Evolutionary conservation across 2,329 filamentous ascomycete genomes (phyloP), one percentile per base, ranked within the genome.

Genomic region (Colletotrichum sp.): DNA sequence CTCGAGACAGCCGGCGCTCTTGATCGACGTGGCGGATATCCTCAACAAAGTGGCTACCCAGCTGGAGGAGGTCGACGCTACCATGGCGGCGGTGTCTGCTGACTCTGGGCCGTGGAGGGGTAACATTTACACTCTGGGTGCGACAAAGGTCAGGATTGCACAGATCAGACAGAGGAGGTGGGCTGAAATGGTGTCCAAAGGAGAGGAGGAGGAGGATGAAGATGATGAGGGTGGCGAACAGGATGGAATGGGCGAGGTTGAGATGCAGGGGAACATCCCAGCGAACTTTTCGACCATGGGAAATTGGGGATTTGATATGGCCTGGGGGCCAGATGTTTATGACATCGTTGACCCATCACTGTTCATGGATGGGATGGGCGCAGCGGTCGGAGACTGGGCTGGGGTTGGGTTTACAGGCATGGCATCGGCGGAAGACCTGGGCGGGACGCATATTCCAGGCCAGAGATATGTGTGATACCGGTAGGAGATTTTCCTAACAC

Each of bases 111-210:
- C 79, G 0, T 83, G 83, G 69, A 85, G 88, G 13, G 86, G 86
- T 67, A 88, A 88, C 62, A 78, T 89, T 0, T 90, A 88, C 88
- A 87, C 87, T 8, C 81, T 89, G 76, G 87, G 86, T 0, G 86
- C 88, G 0, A 84, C 86, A 48, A 89, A 89, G 60, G 80, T 90
- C 1, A 83, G 85, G 25, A 86, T 89, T 39, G 87, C 86, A 1
- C 85, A 85, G 8, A 81, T 85, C 5, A 89, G 89, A 75, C 77
- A 90, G 0, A 87, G 88, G 66, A 83, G 85, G 18, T 90, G 87
- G 86, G 84, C 87, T 0, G 88, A 89, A 65, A 82, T 88, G 1
- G 84, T 89, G 0, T 83, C 86, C 0, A 48, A 39, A 16, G 60
- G 28, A 1, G 32, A 16, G 2, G 52, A 72, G 4, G 52, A 39